Evolutionary conservation across 805 yeast genomes (phyloP).

Genomic region (Candida stauntonica): DNA sequence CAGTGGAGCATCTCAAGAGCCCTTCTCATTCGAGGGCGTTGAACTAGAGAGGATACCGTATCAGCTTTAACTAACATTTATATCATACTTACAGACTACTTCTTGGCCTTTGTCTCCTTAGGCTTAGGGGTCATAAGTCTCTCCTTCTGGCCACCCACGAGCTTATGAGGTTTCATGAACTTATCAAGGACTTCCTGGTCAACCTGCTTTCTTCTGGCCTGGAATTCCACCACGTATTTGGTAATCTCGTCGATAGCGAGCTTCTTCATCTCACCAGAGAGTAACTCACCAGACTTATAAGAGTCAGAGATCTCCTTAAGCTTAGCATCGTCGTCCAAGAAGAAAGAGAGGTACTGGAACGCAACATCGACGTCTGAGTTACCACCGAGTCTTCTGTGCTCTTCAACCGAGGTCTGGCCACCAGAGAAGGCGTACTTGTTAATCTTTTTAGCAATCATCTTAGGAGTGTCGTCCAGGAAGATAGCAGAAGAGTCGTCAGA

Average conservation of each 20-base stretch:
- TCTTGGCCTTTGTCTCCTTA: slow-evolving; percentile 29
- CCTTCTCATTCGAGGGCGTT: no score
- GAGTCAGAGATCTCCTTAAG: slow-evolving; percentile 55
- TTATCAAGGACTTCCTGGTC: slow-evolving; percentile 55
- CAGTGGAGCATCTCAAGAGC: no score
- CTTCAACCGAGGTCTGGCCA: slow-evolving; percentile 82
- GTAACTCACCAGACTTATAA: slow-evolving; percentile 74
- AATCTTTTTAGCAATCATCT: slow-evolving; percentile 88
- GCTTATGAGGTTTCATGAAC: slow-evolving; percentile 83
- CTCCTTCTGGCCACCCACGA: slow-evolving; percentile 69
- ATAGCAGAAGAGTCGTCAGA: slow-evolving; percentile 87
- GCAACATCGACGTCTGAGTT: slow-evolving; percentile 95
- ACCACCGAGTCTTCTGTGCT: slow-evolving; percentile 88
- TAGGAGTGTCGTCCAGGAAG: slow-evolving; percentile 91
- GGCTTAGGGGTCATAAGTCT: slow-evolving; percentile 69
- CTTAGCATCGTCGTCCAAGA: slow-evolving; percentile 82
- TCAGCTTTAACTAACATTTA: no score
- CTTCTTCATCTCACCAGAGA: slow-evolving; percentile 92
- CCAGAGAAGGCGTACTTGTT: slow-evolving; percentile 97
- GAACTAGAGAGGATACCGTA: no score
- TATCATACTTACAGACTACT: neutral
- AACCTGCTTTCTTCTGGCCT: slow-evolving; percentile 66
- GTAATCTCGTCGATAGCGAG: slow-evolving; percentile 77
- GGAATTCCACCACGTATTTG: slow-evolving; percentile 76
- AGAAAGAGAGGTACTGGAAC: slow-evolving; percentile 86